A percentile compares a stretch with the other conserved stretches of the same genome.
Evolutionary conservation across 345 rosid species (phyloP).

Genomic region (Bruguiera sexangula): DNA sequence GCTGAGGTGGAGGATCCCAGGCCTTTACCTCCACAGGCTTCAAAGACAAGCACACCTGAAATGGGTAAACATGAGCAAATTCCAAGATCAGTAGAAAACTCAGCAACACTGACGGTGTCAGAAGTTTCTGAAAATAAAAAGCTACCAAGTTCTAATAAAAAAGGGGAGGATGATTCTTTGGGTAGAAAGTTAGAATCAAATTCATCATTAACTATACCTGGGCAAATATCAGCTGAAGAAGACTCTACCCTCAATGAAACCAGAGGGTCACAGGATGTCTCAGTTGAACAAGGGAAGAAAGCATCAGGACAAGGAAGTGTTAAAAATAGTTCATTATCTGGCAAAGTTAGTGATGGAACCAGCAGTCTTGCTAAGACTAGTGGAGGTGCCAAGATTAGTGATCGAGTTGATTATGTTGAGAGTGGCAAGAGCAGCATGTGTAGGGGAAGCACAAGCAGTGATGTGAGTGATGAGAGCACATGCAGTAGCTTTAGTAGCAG

Average conservation of each 20-base stretch:
- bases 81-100: constrained; percentile 31
- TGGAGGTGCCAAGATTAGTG: constrained; percentile 72
- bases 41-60: constrained; percentile 37
- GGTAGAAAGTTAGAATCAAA: constrained; percentile 32
- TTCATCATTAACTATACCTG: constrained; percentile 35
- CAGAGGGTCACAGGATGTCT: constrained; percentile 41
- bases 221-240: constrained; percentile 32
- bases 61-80: constrained; percentile 26
- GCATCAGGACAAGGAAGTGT: constrained; percentile 60
- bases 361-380: constrained; percentile 70
- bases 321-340: constrained; percentile 71
- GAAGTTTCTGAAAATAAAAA: constrained; percentile 47
- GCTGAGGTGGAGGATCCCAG: constrained; percentile 38
- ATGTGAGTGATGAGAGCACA: constrained; percentile 83
- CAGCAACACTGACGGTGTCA: constrained; percentile 23
- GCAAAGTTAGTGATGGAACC: constrained; percentile 71
- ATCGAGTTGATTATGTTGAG: constrained; percentile 67
- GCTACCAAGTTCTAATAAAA: constrained; percentile 32
- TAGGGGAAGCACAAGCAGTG: constrained; percentile 90
- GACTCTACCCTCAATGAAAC: constrained; percentile 43
- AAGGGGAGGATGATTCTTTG: constrained; percentile 39
- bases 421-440: constrained; percentile 89
- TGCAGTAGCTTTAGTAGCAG: constrained; percentile 90
- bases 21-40: constrained; percentile 33
- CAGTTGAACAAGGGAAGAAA: constrained; percentile 65